phyloP scores from a whole-genome alignment of 441 rosid genomes.

The Breynia disticha region DNA sequence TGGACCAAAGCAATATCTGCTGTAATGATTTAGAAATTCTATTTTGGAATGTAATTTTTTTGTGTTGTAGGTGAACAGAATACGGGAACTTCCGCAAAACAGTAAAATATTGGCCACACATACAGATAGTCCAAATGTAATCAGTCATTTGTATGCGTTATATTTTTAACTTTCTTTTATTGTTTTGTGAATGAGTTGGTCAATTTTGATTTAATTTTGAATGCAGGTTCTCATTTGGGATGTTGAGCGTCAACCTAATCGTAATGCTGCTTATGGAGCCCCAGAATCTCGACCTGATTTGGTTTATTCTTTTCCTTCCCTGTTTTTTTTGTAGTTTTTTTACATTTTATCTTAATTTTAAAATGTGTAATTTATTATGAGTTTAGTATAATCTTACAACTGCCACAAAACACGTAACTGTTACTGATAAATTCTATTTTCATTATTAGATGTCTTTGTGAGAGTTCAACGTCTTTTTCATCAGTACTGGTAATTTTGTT shows the following conservation, averaged over 20 bases:
- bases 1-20: no score
- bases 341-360: background rate
- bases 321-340: background rate
- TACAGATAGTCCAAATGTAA: slow-evolving; percentile 95
- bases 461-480: background rate
- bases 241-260: slow-evolving; percentile 94
- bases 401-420: background rate
- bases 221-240: slow-evolving; percentile 96
- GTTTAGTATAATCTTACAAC: background rate
- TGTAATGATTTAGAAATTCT: no score
- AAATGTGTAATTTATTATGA: background rate
- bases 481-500: background rate
- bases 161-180: background rate
- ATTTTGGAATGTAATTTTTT: background rate
- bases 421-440: background rate
- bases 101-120: slow-evolving; percentile 94
- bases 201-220: background rate
- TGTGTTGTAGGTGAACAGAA: slow-evolving; percentile 77
- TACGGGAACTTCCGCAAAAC: slow-evolving; percentile 95
- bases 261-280: slow-evolving; percentile 93
- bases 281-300: slow-evolving; percentile 85
- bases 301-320: slow-evolving; percentile 30
- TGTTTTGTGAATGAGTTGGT: background rate
- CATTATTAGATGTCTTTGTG: background rate
- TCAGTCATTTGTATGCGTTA: slow-evolving; percentile 2